Conservation (phyloP, 805 yeast genomes). For the Sugiyamaella chiloensis region DNA sequence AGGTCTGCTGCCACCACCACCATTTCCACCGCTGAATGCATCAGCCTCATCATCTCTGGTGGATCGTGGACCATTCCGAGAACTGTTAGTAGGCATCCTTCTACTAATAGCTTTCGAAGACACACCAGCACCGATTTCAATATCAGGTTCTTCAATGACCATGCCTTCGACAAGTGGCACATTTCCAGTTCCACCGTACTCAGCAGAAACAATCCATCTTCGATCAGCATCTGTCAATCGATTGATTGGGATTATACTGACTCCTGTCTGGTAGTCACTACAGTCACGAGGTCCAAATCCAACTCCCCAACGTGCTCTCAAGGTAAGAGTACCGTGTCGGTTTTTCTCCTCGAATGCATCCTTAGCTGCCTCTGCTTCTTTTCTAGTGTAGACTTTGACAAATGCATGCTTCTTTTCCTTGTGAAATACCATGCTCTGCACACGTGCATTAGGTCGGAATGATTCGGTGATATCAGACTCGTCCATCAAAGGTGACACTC, state of each 20-base stretch:
- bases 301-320: conserved; percentile 97
- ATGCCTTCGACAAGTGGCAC: conserved; percentile 72
- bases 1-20: conserved; percentile 9
- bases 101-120: conserved; percentile 88
- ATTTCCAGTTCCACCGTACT: conserved; percentile 98
- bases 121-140: conserved; percentile 91
- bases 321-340: conserved; percentile 56
- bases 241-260: conserved; percentile 79
- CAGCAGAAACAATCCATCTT: conserved; percentile 84
- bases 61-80: conserved; percentile 82
- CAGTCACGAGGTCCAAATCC: conserved; percentile 99
- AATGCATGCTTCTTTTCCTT: conserved; percentile 92
- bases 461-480: conserved; percentile 67
- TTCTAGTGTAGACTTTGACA: conserved; percentile 87
- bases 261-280: conserved; percentile 90
- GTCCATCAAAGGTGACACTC: conserved; percentile 80
- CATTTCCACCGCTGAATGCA: conserved; percentile 6
- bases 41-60: conserved; percentile 33
- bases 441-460: conserved; percentile 83
- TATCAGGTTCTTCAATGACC: conserved; percentile 95
- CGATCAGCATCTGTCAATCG: conserved; percentile 93
- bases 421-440: conserved; percentile 85
- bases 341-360: conserved; percentile 56
- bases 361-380: conserved; percentile 83
- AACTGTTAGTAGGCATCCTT: conserved; percentile 88